These are phyloP conservation scores for Amesomyces nigricolor DNA, from an alignment of 2,329 filamentous ascomycete genomes.

Conservation along the genomic window DNA sequence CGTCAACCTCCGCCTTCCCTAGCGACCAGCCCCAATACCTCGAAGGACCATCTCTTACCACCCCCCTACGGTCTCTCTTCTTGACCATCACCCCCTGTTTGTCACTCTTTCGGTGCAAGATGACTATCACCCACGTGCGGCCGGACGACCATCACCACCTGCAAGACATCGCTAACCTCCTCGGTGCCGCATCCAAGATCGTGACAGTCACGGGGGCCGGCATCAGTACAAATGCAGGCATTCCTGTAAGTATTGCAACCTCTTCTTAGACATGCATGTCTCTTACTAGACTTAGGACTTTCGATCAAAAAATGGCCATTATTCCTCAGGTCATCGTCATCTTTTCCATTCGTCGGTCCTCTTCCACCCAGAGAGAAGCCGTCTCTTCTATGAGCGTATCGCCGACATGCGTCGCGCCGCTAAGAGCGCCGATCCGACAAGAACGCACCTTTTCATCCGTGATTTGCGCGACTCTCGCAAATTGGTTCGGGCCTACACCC, in stretches of 20 bases:
- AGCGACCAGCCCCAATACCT: not conserved
- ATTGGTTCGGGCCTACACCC: constrained; percentile 15
- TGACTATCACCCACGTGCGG: constrained; percentile 8
- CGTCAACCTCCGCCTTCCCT: not conserved
- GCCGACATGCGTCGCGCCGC: constrained; percentile 3
- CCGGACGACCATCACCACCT: constrained; percentile 7
- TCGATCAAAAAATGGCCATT: constrained; percentile 6
- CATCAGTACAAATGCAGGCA: constrained; percentile 16
- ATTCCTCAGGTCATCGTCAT: constrained; percentile 6
- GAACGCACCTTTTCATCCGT: constrained; percentile 10
- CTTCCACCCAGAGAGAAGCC: constrained; percentile 6
- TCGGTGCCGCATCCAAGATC: constrained; percentile 10
- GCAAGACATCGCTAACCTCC: constrained; percentile 9
- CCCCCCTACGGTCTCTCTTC: not conserved
- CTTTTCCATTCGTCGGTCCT: constrained; percentile 12
- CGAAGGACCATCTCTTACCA: not conserved
- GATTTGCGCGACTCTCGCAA: constrained; percentile 7
- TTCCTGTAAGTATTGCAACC: constrained; percentile 10
- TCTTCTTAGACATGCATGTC: not conserved
- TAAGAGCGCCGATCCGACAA: constrained; percentile 9
- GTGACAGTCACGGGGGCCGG: constrained; percentile 15
- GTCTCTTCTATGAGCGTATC: constrained; percentile 10
- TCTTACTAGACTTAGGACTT: constrained; percentile 11
- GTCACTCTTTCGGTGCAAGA: not conserved
- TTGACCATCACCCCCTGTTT: not conserved